Evolutionary conservation across 2,329 filamentous ascomycete species (phyloP), one percentile per base, ranked within the genome.

Genomic region (Didymella lethalis): DNA sequence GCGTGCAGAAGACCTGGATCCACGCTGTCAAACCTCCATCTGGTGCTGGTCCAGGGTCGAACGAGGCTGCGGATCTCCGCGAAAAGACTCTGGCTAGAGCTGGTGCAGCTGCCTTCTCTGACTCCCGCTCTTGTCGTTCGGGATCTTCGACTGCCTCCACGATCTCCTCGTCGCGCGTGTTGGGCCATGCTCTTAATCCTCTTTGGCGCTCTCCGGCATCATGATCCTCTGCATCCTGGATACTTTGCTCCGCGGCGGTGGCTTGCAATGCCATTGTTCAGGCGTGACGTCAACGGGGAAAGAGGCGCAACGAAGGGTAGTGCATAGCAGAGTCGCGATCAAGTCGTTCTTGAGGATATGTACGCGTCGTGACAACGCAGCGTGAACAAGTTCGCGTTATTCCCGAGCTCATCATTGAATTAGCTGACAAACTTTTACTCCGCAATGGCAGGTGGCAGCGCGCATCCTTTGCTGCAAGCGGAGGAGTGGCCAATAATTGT

Each of bases 11-110:
- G 2, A 80, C 77, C 65, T 87, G 85, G 0, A 79, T 74, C 84
- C 84, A 87, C n/a, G 85, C 85, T 31, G 76, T 68, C 28, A 82
- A 66, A 1, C 85, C 85, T 7, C 85, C 85, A 54, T 87, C 70
- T 12, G 73, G 73, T 18, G 73, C 63, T 20, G 72, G 73, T 4
- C 70, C 70, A 4, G 69, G 68, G 38, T 74, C 70, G 44, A 53
- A 58, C 3, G 71, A 70, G 28, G 61, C 65, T 36, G 60, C 66
- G 16, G 71, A 72, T 56, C 56, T 66, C 28, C 69, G 59, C 7
- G 68, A 70, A 4, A 69, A 50, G 5, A 70, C 61, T 46, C 52
- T 61, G n/a, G 66, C 49, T 16, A 73, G 31, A 47, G 29, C 50
- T 50, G 16, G 61, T 43, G 25, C 38, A 14, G 36, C 10, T 45